phyloP scores from a whole-genome alignment of 202 grass and related monocot genomes.

The Zoysia matrella region DNA sequence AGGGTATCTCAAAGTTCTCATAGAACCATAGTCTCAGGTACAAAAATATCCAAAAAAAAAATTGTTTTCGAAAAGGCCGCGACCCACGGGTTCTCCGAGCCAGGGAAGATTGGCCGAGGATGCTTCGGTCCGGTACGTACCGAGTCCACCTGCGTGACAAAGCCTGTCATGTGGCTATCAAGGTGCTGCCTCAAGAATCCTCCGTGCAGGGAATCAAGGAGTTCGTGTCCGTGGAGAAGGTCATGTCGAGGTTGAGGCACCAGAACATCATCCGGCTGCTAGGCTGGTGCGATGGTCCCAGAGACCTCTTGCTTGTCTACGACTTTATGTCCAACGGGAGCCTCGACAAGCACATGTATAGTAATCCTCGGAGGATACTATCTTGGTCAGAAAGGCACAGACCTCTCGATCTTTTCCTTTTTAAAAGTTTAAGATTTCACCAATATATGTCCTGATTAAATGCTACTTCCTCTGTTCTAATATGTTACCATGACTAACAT shows the following conservation, averaged over 20 bases:
- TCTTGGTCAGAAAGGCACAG: background rate
- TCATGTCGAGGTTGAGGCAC: conserved; percentile 46
- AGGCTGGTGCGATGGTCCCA: conserved; percentile 53
- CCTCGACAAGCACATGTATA: conserved; percentile 51
- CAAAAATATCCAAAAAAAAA: too few relatives aligned
- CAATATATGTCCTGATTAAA: too few relatives aligned
- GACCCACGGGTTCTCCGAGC: background rate
- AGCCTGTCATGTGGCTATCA: background rate
- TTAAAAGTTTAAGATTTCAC: too few relatives aligned
- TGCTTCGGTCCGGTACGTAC: conserved; percentile 29
- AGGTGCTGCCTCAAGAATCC: background rate
- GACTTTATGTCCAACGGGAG: conserved; percentile 47
- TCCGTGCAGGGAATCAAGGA: conserved; percentile 45
- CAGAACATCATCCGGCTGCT: conserved; percentile 44
- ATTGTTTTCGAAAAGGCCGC: background rate
- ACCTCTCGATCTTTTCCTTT: too few relatives aligned
- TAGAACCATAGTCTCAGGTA: too few relatives aligned
- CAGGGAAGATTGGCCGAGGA: background rate
- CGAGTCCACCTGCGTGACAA: background rate
- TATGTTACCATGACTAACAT: too few relatives aligned
- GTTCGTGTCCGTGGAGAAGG: conserved; percentile 56
- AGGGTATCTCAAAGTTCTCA: too few relatives aligned
- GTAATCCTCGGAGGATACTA: background rate
- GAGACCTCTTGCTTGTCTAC: conserved; percentile 37
- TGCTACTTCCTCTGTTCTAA: too few relatives aligned